Base-by-base conservation (phyloP, 345 rosid species). In the Erodium maritimum region DNA sequence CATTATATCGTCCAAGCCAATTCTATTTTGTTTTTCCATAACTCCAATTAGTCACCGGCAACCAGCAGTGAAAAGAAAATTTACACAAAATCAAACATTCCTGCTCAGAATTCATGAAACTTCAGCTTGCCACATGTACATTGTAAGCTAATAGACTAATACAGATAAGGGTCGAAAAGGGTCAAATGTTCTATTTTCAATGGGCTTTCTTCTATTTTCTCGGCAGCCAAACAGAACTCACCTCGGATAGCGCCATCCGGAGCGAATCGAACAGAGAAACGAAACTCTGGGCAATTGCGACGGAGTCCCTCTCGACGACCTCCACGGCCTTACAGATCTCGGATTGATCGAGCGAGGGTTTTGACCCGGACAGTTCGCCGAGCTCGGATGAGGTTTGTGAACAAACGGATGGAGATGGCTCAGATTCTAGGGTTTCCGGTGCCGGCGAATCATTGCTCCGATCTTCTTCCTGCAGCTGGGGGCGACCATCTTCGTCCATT, bases 281-380 rank as follows among this genome's bases (percentile, higher is more conserved):
- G 77, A 87, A 89, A 74, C 99, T 88, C 63, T 85, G 81, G 21
- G 99, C 86, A 48, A 93, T 79, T 50, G 95, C 94, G 5, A 70
- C 50, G 21, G 96, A 85, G 65, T 89, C 96, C 62, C 84, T 84
- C 84, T 89, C 94, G 19, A 87, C 86, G 23, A 82, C 79, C 59
- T 88, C 89, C 54, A 93, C 69, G 0, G 88, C 89, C 68, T 63
- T 80, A 54, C 81, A 60, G 65, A 93, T 82, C 61, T 81, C 84
- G 53, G 71, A 67, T 54, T 66, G 83, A 4, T 79, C 73, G 62
- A 65, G 37, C 52, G 61, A 25, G 24, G 74, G 66, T 29, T 29
- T 29, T 8, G 34, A 29, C 3, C 8, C 34, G 34, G 34, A 3
- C 34, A 8, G 34, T 29, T 29, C 34, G 8, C 34, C 34, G 34